These are phyloP conservation scores for Mycena indigotica DNA, from an alignment of 768 basidiomycete genomes.

Conservation along the genomic window DNA sequence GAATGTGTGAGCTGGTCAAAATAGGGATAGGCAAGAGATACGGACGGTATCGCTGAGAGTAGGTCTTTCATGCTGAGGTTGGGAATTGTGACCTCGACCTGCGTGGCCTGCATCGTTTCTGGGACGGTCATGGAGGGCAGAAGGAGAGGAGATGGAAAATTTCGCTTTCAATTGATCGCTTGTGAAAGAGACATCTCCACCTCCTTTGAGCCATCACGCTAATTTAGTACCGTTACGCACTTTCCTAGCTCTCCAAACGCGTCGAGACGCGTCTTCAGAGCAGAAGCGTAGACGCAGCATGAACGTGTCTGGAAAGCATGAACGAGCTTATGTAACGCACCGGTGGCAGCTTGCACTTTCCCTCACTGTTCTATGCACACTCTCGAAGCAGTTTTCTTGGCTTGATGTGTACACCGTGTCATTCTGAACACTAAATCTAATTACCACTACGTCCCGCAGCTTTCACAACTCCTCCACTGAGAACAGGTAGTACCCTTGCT, in stretches of 20 bases:
- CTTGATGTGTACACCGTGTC: too few species aligned
- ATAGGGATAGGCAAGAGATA: conserved; percentile 21
- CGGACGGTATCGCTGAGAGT: conserved; percentile 82
- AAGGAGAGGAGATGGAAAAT: neutral
- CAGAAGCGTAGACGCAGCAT: neutral
- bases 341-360: too few species aligned
- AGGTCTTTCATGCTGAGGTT: conserved; percentile 88
- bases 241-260: too few species aligned
- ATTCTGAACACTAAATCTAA: conserved; percentile 33
- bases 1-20: neutral
- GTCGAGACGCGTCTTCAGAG: neutral
- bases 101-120: conserved; percentile 35
- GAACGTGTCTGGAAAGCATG: neutral
- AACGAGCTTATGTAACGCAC: too few species aligned
- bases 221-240: too few species aligned
- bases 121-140: neutral
- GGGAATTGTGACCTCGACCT: conserved; percentile 68
- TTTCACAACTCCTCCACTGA: conserved; percentile 47
- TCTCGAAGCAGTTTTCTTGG: too few species aligned
- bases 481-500: conserved; percentile 50
- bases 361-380: too few species aligned
- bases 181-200: neutral
- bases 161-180: neutral
- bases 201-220: too few species aligned
- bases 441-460: conserved; percentile 72